Base-by-base conservation (phyloP, 768 basidiomycete species). In the Cantharellus cinnabarinus region DNA sequence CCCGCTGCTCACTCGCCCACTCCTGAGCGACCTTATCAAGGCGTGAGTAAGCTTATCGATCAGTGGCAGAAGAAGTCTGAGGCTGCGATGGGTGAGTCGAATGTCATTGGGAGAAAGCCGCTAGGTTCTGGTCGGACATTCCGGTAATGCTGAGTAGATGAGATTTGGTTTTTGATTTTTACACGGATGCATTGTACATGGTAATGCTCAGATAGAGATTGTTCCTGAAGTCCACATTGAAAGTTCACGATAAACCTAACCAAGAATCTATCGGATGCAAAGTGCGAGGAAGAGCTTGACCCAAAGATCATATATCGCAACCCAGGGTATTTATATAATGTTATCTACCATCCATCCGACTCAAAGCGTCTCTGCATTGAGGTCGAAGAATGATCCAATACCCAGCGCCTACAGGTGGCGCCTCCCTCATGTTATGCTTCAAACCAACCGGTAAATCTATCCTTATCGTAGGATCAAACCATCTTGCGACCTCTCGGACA, bases 1-100 rank as follows among this genome's bases (percentile, higher is more conserved):
- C 41, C 42, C 14, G 42, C 59, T 51, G 53, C 59, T n/a, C 60
- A 35, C 10, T 74, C 83, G 10, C 73, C 83, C 3, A 82, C 84
- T 4, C 83, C 85, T 4, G 87, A 90, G 66, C 75, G 76, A 58
- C 82, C 84, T 40, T 90, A 82, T 68, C 81, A 80, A 66, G 88
- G 88, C 42, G 88, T 90, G 50, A 82, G 85, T 38, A 85, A 77
- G 70, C 73, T 90, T 41, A 89, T 90, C 63, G 85, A 87, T 66
- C 79, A 89, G 66, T 90, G 88, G 88, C 85, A 90, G 68, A 79
- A 78, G 60, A 89, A 83, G 70, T 79, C 82, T 41, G 80, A 77
- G 15, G 83, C 82, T 63, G 70, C 71, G 20, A 42, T 29, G 38
- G 59, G 50, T 48, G 44, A 10, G 44, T 29, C 20, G 20, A 29